These are phyloP conservation scores for Phytophthora hybrid DNA, from an alignment of 352 stramenopile genomes.

Conservation along the genomic window DNA sequence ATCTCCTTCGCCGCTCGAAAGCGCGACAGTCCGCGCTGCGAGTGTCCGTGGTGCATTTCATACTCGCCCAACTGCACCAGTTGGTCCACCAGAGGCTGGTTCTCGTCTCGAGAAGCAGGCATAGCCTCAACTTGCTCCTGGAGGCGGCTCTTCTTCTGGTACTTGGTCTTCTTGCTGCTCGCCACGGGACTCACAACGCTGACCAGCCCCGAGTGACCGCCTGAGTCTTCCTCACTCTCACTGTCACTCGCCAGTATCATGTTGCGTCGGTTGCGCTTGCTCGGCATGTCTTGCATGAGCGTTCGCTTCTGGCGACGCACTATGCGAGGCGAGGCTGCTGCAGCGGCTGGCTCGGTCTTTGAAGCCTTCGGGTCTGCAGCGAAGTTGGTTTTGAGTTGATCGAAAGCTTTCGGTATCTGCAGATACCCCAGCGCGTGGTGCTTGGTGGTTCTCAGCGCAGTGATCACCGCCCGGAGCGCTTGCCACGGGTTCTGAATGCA, in stretches of 20 bases:
- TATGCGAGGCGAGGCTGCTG: conserved; percentile 8
- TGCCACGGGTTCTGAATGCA: conserved; percentile 49
- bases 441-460: conserved; percentile 43
- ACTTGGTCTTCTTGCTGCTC: conserved; percentile 39
- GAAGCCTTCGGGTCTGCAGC: background rate
- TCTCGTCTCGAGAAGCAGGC: conserved; percentile 48
- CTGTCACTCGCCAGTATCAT: conserved; percentile 18
- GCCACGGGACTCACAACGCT: conserved; percentile 35
- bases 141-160: conserved; percentile 45
- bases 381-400: conserved; percentile 48
- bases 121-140: conserved; percentile 54
- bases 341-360: background rate
- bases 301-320: conserved; percentile 24
- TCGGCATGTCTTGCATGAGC: conserved; percentile 31
- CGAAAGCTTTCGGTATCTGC: conserved; percentile 58
- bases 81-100: conserved; percentile 70
- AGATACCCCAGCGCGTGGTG: conserved; percentile 53
- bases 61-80: conserved; percentile 67
- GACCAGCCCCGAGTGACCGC: background rate
- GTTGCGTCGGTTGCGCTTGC: conserved; percentile 33
- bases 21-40: conserved; percentile 62
- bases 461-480: conserved; percentile 50
- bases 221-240: conserved; percentile 1
- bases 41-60: conserved; percentile 54
- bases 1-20: conserved; percentile 73